These are phyloP conservation scores for Daucus carota DNA, from an alignment of 129 eudicot species.

Conservation along the genomic window DNA sequence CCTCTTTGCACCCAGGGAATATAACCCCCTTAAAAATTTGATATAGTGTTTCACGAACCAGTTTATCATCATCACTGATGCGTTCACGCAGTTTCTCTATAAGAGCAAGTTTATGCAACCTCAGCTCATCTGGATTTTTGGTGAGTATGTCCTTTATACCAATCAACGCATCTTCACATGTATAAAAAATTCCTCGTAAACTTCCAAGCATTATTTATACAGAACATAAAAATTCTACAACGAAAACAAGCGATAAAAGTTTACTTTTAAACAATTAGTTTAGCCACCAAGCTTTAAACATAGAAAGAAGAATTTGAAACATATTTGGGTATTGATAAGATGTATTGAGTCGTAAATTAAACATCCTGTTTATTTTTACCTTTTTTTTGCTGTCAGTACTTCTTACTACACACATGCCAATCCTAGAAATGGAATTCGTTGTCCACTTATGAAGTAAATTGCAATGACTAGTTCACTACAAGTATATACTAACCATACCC, in stretches of 20 bases:
- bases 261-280: background rate
- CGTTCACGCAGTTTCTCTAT: conserved; percentile 96
- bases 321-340: background rate
- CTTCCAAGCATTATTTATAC: background rate
- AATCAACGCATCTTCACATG: conserved; percentile 63
- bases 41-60: conserved; percentile 82
- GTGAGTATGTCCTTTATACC: conserved; percentile 73
- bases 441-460: background rate
- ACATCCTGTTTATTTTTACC: background rate
- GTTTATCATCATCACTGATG: conserved; percentile 79
- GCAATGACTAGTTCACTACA: no score
- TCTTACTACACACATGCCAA: background rate
- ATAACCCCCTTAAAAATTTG: conserved; percentile 77
- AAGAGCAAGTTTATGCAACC: conserved; percentile 64
- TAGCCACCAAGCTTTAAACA: background rate
- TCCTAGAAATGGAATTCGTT: background rate
- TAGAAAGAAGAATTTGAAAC: background rate
- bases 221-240: background rate
- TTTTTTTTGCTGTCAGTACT: background rate
- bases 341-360: no score
- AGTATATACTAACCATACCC: background rate
- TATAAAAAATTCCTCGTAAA: conserved; percentile 9
- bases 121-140: conserved; percentile 67
- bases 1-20: conserved; percentile 71
- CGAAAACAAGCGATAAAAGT: background rate